Conservation (phyloP, 306 rosid genomes). For the Citrullus colocynthis region DNA sequence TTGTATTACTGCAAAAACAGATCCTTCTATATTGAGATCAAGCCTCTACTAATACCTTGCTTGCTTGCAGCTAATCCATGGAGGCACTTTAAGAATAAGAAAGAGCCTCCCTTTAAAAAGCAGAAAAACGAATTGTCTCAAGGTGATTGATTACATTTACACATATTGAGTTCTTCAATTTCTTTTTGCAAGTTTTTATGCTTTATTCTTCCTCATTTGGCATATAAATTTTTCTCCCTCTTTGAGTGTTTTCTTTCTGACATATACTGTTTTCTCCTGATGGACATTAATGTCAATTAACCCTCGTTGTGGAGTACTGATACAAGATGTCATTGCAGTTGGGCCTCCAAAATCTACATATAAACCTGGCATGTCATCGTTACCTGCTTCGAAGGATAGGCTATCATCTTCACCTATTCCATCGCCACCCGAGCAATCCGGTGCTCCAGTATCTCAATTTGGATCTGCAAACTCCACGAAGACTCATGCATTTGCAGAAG, state of each 20-base stretch:
- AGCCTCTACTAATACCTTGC: conserved; percentile 12
- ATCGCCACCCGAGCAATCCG: conserved; percentile 56
- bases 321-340: conserved; percentile 17
- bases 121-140: conserved; percentile 60
- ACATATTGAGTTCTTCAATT: background rate
- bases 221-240: background rate
- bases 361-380: conserved; percentile 43
- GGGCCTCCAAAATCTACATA: conserved; percentile 46
- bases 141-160: conserved; percentile 36
- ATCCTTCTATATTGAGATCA: background rate
- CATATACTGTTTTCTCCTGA: background rate
- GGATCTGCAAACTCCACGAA: conserved; percentile 40
- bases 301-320: background rate
- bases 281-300: background rate
- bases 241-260: background rate
- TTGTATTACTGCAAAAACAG: background rate
- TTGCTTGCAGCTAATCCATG: conserved; percentile 54
- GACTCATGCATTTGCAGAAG: conserved; percentile 32
- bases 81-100: conserved; percentile 52
- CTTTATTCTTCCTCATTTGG: background rate
- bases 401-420: conserved; percentile 58
- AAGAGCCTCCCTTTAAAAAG: conserved; percentile 67
- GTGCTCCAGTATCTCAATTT: conserved; percentile 51
- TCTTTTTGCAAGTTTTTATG: background rate
- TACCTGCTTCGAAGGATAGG: conserved; percentile 46